Evolutionary conservation across 371 early-diverging fungal species (phyloP).

Genomic region (Apophysomyces variabilis): DNA sequence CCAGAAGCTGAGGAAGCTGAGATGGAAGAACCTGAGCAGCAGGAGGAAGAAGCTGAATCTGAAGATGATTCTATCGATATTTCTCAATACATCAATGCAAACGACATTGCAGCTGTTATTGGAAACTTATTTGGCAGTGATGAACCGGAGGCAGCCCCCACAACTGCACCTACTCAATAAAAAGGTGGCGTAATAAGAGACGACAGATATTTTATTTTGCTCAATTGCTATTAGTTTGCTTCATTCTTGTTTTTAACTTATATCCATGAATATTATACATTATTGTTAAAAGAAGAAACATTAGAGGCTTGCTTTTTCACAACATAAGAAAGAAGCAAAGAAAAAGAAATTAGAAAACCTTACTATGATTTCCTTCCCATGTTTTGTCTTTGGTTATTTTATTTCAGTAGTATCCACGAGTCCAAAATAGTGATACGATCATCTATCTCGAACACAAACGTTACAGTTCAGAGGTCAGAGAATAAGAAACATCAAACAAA

Average conservation of each 20-base stretch:
- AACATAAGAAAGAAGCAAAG: background rate
- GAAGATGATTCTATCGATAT: background rate
- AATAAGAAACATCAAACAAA: too few relatives aligned
- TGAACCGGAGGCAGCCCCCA: background rate
- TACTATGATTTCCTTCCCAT: background rate
- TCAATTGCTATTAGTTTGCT: background rate
- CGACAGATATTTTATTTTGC: background rate
- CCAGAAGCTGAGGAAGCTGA: background rate
- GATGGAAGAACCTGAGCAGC: background rate
- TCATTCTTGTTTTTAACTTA: slow-evolving; percentile 7
- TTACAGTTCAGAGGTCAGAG: too few relatives aligned
- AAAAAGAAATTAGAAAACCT: background rate
- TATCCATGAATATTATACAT: slow-evolving; percentile 4
- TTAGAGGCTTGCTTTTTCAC: background rate
- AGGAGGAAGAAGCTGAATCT: background rate
- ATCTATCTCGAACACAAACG: background rate
- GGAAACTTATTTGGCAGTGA: background rate
- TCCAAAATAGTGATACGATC: background rate
- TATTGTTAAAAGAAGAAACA: background rate
- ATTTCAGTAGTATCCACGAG: background rate
- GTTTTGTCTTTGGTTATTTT: background rate
- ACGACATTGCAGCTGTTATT: background rate
- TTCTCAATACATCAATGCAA: background rate
- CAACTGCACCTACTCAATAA: background rate
- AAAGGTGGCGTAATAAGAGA: background rate